Base-by-base conservation (phyloP, 2,329 filamentous ascomycete genomes). In the Alternaria ethzedia region DNA sequence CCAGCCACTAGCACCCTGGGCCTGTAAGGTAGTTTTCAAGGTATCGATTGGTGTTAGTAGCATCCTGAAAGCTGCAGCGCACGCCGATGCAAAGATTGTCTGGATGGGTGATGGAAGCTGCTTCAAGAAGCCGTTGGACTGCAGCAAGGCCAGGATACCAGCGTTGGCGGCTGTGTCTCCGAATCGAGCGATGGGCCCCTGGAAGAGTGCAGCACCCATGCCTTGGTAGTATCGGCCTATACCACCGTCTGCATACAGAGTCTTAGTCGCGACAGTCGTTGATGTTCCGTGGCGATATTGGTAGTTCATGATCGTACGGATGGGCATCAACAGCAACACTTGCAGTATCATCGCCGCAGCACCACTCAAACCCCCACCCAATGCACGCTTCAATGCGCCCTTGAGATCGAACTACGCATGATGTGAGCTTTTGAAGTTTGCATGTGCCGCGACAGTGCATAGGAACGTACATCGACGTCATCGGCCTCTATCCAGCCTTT, bases 261-360 rank as follows among this genome's bases (percentile, higher is more conserved):
- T 74, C 21, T 70, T 71, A 0, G 73, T 75, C 3, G 74, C 74
- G 10, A 70, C 64, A 4, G 60, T 63, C 4, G 75, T 68, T 8
- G 71, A 71, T 21, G 67, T 70, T 13, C 74, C 74, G 23, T 76
- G 73, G 32, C 74, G 72, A 44, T 76, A 76, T 46, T 76, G 74
- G 44, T 76, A 76, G 51, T 76, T 76, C 73, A 76, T 76, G 32
- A 75, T 75, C 0, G 74, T 76, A 1, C 74, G 70, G 15, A 76
- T 70, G 1, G 74, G 74, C 73, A 76, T 76, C 45, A 76, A 58
- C 3, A 75, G 47, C n/a, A 75, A 52, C 2, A 76, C 74, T 56
- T 76, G 74, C 17, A 76, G 64, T 3, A 76, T 60, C 74, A 76
- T 76, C 4, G 74, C 74, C 9, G 73, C 74, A 5, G 72, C 74